Base-by-base conservation (phyloP, 305 asterid species). In the Fraxinus angustifolia region DNA sequence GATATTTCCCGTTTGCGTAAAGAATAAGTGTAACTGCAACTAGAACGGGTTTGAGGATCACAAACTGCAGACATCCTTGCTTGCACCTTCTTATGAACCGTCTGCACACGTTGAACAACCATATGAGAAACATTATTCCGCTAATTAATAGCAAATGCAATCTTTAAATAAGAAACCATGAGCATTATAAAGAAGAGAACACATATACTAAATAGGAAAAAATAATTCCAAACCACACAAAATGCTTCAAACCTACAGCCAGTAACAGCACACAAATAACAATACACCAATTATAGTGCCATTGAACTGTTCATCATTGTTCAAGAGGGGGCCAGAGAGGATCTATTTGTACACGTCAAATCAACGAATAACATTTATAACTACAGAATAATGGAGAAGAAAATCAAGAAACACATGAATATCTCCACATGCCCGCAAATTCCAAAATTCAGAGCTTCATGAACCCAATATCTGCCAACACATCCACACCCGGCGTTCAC, bases 11-110 rank as follows among this genome's bases (percentile, higher is more conserved):
- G 84, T 90, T 92, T 71, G 97, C 98, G 62, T 94, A 96, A 21
- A 94, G 90, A 85, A 96, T 84, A 85, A 94, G 80, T 56, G 99
- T 96, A 80, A 92, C 90, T 26, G 86, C 87, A 81, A 94, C 98
- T 75, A 96, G 88, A 71, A 91, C 82, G 79, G 99, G 99, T 87
- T 96, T 96, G 85, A 96, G 97, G 90, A 96, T 91, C 88, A 96
- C 98, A 84, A 96, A 96, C 87, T 94, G 98, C 91, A 96, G 84
- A 89, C 98, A 93, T 56, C 98, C 99, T 88, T 96, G 98, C 86
- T 96, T 96, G 91, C 97, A 96, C 83, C 95, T 91, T 87, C 98
- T 90, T 86, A 96, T 94, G 85, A 96, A 96, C 85, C 98, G 98
- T 89, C 99, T 94, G 97, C 92, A 88, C 67, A 50, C 74, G 70